A percentile compares a stretch with the other conserved stretches of the same genome.
Conservation (phyloP, 352 stramenopile genomes). For the Globisporangium uncinulatum region DNA sequence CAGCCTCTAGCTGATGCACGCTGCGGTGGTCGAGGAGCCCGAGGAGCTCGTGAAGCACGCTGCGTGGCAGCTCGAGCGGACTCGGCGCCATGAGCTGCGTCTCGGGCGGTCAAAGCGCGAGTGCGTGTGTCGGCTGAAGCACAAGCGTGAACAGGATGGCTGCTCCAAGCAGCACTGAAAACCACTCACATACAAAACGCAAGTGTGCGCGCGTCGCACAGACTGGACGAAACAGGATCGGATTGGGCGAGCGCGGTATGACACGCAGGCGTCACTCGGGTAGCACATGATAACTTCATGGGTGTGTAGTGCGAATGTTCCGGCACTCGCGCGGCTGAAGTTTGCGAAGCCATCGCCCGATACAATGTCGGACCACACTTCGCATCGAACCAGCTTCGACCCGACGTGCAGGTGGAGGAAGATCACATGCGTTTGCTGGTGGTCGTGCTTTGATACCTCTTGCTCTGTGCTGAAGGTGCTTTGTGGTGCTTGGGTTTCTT, state of each 20-base stretch:
- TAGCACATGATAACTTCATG: too few species aligned
- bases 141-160: not conserved
- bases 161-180: not conserved
- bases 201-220: constrained; percentile 12
- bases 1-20: constrained; percentile 20
- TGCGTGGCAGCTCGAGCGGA: constrained; percentile 16
- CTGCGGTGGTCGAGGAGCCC: constrained; percentile 21
- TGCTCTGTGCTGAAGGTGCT: too few species aligned
- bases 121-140: not conserved
- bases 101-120: constrained; percentile 21
- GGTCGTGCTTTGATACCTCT: too few species aligned
- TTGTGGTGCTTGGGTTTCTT: too few species aligned
- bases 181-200: not conserved
- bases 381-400: too few species aligned
- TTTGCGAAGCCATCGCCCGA: too few species aligned
- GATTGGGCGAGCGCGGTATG: not conserved
- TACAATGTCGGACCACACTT: too few species aligned
- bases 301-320: too few species aligned
- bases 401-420: too few species aligned
- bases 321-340: too few species aligned
- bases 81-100: constrained; percentile 15
- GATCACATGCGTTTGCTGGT: too few species aligned
- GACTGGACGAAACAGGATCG: not conserved
- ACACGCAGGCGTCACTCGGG: not conserved
- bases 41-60: constrained; percentile 23